A percentile compares a stretch with the other conserved stretches of the same genome.
These are phyloP conservation scores for Nothophoma quercina DNA, from an alignment of 2,329 filamentous ascomycete species.

Conservation along the genomic window DNA sequence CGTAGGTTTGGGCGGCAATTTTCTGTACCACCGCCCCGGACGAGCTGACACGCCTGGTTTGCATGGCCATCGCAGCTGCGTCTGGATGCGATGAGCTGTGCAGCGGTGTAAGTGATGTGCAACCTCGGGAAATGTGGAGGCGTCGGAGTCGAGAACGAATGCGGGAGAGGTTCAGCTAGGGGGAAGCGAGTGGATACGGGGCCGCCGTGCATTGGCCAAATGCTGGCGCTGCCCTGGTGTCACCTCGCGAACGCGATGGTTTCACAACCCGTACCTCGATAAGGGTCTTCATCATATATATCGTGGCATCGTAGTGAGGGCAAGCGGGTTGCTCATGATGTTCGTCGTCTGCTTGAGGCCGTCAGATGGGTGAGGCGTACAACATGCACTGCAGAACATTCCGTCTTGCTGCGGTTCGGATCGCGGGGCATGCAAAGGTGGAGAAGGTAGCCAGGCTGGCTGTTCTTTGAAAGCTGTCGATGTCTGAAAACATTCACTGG, in stretches of 20 bases:
- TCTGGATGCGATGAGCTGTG: slow-evolving; percentile 6
- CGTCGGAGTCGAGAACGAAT: slow-evolving; percentile 3
- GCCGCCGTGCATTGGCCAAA: background rate
- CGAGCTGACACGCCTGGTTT: slow-evolving; percentile 4
- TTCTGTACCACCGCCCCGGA: background rate
- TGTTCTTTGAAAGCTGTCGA: too few relatives aligned
- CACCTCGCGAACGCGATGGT: background rate
- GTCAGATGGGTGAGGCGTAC: background rate
- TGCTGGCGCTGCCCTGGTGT: background rate
- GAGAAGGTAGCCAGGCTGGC: too few relatives aligned
- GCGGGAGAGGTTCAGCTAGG: slow-evolving; percentile 1
- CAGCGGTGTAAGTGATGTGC: background rate
- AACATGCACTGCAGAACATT: background rate
- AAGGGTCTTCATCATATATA: background rate
- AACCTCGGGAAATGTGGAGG: slow-evolving; percentile 6
- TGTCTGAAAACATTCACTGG: too few relatives aligned
- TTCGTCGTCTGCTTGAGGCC: background rate
- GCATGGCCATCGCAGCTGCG: slow-evolving; percentile 2
- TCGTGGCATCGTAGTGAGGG: background rate
- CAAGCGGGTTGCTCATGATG: background rate
- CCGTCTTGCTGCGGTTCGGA: slow-evolving; percentile 1
- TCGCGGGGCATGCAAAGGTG: background rate
- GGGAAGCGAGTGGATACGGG: slow-evolving; percentile 5
- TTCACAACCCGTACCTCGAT: background rate
- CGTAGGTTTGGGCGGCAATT: background rate